phyloP scores from a whole-genome alignment of 495 filamentous ascomycete species.

The Darksidea phi region DNA sequence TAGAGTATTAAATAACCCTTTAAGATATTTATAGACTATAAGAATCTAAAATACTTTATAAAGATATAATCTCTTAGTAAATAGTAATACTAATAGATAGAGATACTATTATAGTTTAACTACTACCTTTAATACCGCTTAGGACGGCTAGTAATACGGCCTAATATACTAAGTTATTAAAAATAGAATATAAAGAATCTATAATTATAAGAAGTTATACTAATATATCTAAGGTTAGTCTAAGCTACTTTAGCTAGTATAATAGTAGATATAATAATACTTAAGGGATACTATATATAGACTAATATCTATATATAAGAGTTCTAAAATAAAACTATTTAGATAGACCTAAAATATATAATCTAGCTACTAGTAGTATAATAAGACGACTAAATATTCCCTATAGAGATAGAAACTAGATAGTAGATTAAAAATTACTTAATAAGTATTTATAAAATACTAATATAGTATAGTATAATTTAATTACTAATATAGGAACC shows the following conservation, averaged over 20 bases:
- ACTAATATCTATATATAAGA: slow-evolving; percentile 3
- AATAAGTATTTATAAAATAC: no score
- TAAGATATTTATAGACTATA: neutral
- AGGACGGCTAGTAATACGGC: neutral
- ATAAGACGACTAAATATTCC: no score
- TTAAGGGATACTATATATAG: neutral
- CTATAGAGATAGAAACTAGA: no score
- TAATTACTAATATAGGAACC: no score
- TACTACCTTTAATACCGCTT: neutral
- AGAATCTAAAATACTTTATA: slow-evolving; percentile 2
- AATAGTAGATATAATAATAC: neutral
- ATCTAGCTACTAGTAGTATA: no score
- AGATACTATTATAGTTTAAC: neutral
- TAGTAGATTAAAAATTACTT: no score
- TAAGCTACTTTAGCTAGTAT: neutral
- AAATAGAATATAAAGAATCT: neutral
- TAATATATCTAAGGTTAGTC: neutral
- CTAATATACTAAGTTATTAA: slow-evolving; percentile 1
- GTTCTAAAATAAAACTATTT: neutral
- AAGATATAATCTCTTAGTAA: neutral
- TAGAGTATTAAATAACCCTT: no score
- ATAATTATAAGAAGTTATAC: neutral
- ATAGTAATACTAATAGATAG: neutral
- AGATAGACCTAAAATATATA: neutral
- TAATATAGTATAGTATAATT: no score